A percentile compares a stretch with the other conserved stretches of the same genome.
Evolutionary conservation across 495 filamentous ascomycete genomes (phyloP).

Genomic region (Penicillium cosmopolitanum): DNA sequence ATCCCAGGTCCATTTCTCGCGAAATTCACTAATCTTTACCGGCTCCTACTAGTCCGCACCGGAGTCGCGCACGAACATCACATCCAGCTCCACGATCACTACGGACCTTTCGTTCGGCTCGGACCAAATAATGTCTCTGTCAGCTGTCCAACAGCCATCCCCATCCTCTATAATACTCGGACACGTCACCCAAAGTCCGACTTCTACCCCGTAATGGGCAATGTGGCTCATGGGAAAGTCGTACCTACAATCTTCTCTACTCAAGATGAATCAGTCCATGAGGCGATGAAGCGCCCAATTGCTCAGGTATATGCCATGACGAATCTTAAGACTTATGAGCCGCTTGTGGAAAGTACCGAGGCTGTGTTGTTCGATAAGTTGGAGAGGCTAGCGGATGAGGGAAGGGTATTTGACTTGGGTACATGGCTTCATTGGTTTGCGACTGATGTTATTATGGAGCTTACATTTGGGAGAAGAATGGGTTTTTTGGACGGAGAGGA

Average conservation of each 20-base stretch:
- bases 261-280: constrained; percentile 10
- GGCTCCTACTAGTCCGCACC: constrained; percentile 32
- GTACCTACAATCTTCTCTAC: constrained; percentile 15
- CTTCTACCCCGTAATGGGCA: constrained; percentile 15
- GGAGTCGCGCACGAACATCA: constrained; percentile 32
- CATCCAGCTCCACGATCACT: constrained; percentile 46
- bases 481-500: constrained; percentile 39
- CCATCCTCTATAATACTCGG: constrained; percentile 38
- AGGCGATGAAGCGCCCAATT: constrained; percentile 12
- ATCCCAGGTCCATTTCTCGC: constrained; percentile 52
- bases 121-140: constrained; percentile 60
- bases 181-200: constrained; percentile 17
- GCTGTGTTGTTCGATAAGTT: not conserved
- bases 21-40: constrained; percentile 36
- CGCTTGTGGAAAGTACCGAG: constrained; percentile 11
- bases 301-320: constrained; percentile 17
- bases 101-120: constrained; percentile 57
- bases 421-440: constrained; percentile 48
- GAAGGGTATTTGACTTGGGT: constrained; percentile 24
- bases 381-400: constrained; percentile 2
- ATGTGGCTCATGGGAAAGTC: constrained; percentile 12
- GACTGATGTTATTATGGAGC: constrained; percentile 42
- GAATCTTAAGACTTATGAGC: constrained; percentile 11
- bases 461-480: constrained; percentile 37
- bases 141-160: constrained; percentile 41